Conservation (phyloP, 129 eudicot species). For the Gnaphalium uliginosum region DNA sequence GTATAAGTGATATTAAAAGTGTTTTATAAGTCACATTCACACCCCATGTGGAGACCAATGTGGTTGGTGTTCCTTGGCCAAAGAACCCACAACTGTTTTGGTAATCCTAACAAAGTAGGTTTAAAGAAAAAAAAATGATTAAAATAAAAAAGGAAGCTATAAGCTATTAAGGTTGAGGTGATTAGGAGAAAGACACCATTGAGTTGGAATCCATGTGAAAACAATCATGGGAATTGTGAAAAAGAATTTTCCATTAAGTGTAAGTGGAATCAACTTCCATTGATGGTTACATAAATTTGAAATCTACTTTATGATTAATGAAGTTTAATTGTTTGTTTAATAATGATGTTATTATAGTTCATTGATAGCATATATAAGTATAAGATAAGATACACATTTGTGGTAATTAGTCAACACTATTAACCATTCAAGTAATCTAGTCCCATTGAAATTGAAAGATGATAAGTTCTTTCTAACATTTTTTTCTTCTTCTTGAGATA, state of each 20-base stretch:
- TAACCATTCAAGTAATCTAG: too few species aligned
- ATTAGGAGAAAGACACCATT: conserved; percentile 27
- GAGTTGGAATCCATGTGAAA: conserved; percentile 60
- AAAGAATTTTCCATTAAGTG: conserved; percentile 26
- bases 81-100: conserved; percentile 22
- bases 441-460: too few species aligned
- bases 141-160: conserved; percentile 6
- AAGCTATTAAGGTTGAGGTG: conserved; percentile 28
- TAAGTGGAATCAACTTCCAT: conserved; percentile 24
- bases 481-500: too few species aligned
- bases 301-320: background rate
- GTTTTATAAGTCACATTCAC: conserved; percentile 24
- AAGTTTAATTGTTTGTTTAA: background rate
- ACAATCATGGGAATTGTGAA: conserved; percentile 36
- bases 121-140: conserved; percentile 22
- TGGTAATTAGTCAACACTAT: too few species aligned
- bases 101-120: conserved; percentile 25
- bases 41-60: conserved; percentile 83
- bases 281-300: conserved; percentile 9
- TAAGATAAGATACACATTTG: too few species aligned
- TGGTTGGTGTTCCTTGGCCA: conserved; percentile 59
- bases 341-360: background rate
- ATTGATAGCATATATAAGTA: too few species aligned
- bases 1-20: too few species aligned
- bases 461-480: too few species aligned